Conservation (phyloP, 2,329 filamentous ascomycete species). For the Ciborinia camelliae region DNA sequence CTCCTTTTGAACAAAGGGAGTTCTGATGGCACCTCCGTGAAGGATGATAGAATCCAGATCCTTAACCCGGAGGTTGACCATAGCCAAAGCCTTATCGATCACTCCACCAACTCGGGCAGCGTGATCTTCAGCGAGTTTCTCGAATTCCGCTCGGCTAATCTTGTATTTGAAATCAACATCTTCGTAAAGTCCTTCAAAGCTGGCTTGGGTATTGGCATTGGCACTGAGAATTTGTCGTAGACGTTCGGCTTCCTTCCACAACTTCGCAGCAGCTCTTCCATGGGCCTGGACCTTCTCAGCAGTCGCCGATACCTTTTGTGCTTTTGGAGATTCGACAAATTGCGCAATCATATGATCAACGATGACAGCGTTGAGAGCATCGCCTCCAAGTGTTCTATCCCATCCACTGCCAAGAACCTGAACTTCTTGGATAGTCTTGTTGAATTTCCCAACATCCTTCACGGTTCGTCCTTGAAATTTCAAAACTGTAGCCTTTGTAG, state of each 20-base stretch:
- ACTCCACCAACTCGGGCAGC: conserved; percentile 65
- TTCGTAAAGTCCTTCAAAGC: conserved; percentile 86
- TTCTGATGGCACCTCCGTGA: conserved; percentile 84
- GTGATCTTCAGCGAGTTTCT: conserved; percentile 68
- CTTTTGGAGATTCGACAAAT: conserved; percentile 67
- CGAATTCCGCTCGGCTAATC: conserved; percentile 74
- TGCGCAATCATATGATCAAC: conserved; percentile 82
- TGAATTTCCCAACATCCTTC: conserved; percentile 88
- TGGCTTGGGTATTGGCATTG: conserved; percentile 75
- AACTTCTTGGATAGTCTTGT: conserved; percentile 97
- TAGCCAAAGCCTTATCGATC: conserved; percentile 70
- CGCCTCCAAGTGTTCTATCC: conserved; percentile 87
- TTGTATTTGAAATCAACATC: conserved; percentile 94
- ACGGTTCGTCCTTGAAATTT: conserved; percentile 85
- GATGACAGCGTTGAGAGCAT: conserved; percentile 82
- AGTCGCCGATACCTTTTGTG: conserved; percentile 61
- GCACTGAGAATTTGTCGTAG: conserved; percentile 87
- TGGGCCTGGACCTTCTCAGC: conserved; percentile 65
- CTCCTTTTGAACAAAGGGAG: conserved; percentile 88
- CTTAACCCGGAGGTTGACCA: conserved; percentile 66
- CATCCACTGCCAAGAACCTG: conserved; percentile 81
- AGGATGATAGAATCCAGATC: conserved; percentile 90
- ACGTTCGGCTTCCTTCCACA: conserved; percentile 90
- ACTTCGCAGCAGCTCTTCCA: conserved; percentile 80
- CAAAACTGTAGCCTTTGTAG: conserved; percentile 83